Evolutionary conservation across 2,329 filamentous ascomycete genomes (phyloP).

Genomic region (Nannizziopsis barbatae): DNA sequence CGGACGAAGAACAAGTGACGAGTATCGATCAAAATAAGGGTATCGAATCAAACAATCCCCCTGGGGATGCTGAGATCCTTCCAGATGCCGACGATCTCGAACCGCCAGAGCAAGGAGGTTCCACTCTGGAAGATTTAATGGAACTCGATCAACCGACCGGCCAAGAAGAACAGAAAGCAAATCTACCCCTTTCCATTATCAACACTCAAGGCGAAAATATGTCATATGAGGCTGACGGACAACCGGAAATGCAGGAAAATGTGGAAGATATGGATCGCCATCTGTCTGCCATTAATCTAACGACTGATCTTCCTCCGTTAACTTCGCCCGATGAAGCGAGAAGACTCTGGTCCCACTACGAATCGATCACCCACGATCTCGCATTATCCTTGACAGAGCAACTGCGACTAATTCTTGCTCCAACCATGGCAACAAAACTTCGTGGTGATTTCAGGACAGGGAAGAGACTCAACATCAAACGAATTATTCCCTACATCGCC

Average conservation of each 20-base stretch:
- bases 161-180: conserved; percentile 28
- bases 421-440: conserved; percentile 89
- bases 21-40: conserved; percentile 83
- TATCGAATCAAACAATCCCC: conserved; percentile 55
- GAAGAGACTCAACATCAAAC: conserved; percentile 97
- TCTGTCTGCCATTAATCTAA: conserved; percentile 63
- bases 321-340: conserved; percentile 50
- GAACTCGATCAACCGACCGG: conserved; percentile 27
- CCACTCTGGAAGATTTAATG: conserved; percentile 39
- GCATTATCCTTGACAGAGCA: conserved; percentile 87
- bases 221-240: conserved; percentile 22
- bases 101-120: conserved; percentile 16
- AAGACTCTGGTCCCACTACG: conserved; percentile 73
- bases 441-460: conserved; percentile 94
- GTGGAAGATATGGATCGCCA: conserved; percentile 42
- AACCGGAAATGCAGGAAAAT: conserved; percentile 37
- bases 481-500: conserved; percentile 98
- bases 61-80: conserved; percentile 46
- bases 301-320: conserved; percentile 36
- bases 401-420: conserved; percentile 85
- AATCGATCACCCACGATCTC: conserved; percentile 70
- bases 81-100: conserved; percentile 41
- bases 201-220: conserved; percentile 27
- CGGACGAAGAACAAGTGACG: conserved; percentile 74
- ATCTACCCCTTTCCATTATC: conserved; percentile 13